phyloP scores from a whole-genome alignment of 352 stramenopile species.

The Pythium guiyangense region DNA sequence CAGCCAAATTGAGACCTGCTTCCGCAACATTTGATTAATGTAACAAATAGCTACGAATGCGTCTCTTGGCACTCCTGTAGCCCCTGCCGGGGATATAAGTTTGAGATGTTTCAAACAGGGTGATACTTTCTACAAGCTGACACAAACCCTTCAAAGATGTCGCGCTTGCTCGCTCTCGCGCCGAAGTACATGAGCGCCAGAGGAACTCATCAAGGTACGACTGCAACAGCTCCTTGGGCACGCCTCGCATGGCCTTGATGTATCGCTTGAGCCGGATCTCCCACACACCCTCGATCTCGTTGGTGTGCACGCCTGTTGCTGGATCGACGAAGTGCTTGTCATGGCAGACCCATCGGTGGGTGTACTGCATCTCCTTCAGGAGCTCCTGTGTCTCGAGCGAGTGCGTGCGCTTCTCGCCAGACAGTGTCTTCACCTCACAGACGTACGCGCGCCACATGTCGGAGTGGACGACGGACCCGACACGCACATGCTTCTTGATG shows the following conservation, averaged over 20 bases:
- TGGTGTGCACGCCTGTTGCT: constrained; percentile 13
- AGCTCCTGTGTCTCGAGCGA: neutral
- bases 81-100: neutral
- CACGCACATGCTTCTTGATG: neutral
- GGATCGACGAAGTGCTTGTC: constrained; percentile 10
- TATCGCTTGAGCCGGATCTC: constrained; percentile 6
- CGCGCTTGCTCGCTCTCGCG: neutral
- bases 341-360: constrained; percentile 8
- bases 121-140: neutral
- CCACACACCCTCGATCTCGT: constrained; percentile 12
- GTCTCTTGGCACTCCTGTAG: neutral
- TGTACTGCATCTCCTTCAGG: constrained; percentile 4
- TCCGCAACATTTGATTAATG: too few species aligned
- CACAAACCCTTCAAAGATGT: neutral
- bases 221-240: neutral
- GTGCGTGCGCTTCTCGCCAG: neutral
- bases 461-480: neutral
- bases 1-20: too few species aligned
- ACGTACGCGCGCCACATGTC: neutral
- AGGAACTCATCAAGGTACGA: constrained; percentile 10
- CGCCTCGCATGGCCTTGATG: constrained; percentile 12
- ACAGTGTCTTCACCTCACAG: neutral
- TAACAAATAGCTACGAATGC: too few species aligned
- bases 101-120: neutral
- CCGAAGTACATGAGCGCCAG: constrained; percentile 11